Evolutionary conservation across 371 early-diverging fungal species (phyloP), one percentile per base, ranked within the genome.

Genomic region (Rhizopus microsporus): DNA sequence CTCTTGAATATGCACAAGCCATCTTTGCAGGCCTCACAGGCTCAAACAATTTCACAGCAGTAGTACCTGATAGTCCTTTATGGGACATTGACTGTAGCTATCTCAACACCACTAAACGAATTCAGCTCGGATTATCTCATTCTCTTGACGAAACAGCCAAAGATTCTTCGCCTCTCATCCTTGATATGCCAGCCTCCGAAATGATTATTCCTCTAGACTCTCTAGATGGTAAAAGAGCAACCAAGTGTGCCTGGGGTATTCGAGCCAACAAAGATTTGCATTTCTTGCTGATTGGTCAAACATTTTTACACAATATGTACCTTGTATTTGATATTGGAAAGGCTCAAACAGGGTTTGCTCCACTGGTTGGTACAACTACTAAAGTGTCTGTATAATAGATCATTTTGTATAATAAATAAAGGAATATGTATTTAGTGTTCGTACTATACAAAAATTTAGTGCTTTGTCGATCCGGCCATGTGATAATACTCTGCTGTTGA

Each of bases 241-340:
- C 13, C 1, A 37, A 45, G n/a, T 74, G 74, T 39, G 63, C 58
- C 39, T 68, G 65, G 61, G 74, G 66, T 37, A 70, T 70, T 23
- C 55, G 57, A 51, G 57, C 56, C 8, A 9, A 30, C 0, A 39
- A 40, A n/a, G 23, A 40, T 17, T 51, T 39, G 7, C 54, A 43
- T 12, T 48, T 51, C 10, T 70, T 63, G 58, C 54, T 75, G 16
- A 44, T 75, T 13, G 75, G 75, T 23, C 72, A 75, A 54, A 63
- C 58, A 8, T 30, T 67, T 7, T 56, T 75, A 34, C 63, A 68
- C 10, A 63, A 65, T 30, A 56, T 60, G 16, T 75, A 75, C 42
- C 43, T 62, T 5, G 67, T 62, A 0, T 67, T 72, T 48, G 68
- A 75, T 29, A 58, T 69, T 59, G 56, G 65, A 10, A 37, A 63